Percentiles rank a stretch among this genome's conserved stretches.
Conservation (phyloP, 257 asterid species). For the Gentiana macrophylla region DNA sequence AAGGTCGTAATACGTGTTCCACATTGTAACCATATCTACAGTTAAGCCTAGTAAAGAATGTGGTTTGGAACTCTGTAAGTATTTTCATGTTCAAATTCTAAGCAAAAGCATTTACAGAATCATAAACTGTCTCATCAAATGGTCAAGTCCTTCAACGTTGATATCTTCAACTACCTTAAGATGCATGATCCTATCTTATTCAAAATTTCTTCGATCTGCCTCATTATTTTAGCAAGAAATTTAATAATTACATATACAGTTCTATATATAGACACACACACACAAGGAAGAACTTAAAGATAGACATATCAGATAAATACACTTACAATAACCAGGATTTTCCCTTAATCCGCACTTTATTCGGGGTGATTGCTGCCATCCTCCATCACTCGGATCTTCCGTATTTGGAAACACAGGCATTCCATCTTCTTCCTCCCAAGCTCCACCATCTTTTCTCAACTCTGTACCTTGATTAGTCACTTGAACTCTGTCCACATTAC, state of each 20-base stretch:
- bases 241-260: background rate
- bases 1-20: too few relatives aligned
- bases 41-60: background rate
- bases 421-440: conserved; percentile 25
- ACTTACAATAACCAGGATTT: conserved; percentile 83
- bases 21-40: too few relatives aligned
- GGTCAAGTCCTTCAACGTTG: background rate
- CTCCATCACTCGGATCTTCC: conserved; percentile 49
- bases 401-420: conserved; percentile 29
- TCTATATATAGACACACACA: background rate
- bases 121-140: background rate
- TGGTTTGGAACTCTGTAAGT: background rate
- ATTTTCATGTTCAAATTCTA: background rate
- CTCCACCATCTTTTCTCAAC: conserved; percentile 39
- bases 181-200: background rate
- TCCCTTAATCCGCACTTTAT: conserved; percentile 61
- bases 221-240: background rate
- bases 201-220: background rate
- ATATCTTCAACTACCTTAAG: background rate
- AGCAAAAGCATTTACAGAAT: background rate
- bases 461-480: conserved; percentile 26
- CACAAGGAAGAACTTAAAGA: background rate
- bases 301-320: background rate
- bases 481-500: conserved; percentile 22
- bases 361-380: conserved; percentile 42